Base-by-base conservation (phyloP, 1,284 basidiomycete genomes). In the Serendipita sp. region DNA sequence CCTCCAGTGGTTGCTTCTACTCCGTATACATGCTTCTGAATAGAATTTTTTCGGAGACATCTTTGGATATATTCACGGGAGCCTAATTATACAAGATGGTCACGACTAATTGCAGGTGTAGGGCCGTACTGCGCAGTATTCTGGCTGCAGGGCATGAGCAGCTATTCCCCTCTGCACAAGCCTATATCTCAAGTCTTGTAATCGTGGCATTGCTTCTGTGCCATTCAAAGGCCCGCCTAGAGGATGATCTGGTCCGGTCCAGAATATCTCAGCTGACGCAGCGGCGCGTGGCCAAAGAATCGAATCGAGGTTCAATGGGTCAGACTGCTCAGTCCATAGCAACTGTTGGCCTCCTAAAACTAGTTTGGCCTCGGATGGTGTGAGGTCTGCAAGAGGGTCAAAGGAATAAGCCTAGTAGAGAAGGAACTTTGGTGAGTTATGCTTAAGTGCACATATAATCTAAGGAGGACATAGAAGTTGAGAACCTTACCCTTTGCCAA, bases 241-340 rank as follows among this genome's bases (percentile, higher is more conserved):
- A 1, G 72, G 71, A 15, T 72, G 68, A 0, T 72, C 74, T 0
- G 78, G 76, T 0, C 91, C 87, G 1, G 81, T 83, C 90, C 90
- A 93, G 74, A 87, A 92, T 15, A 92, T 70, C 75, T 93, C 91
- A 0, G 88, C 88, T 3, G 83, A 82, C 0, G 84, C 79, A 0
- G 88, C 87, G 5, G 88, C 85, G 61, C 90, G 79, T 1, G 91
- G 91, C 88, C 90, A 93, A 6, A 82, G 75, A 63, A 84, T 81
- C 0, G 78, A 69, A 68, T 93, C 88, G 61, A 93, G 72, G 70
- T 88, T 91, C 62, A 78, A 75, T 12, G 82, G 79, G 50, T 81
- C 79, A 2, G 84, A 81, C 72, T 91, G 87, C 73, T 92, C 88
- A 2, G 84, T 78, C 90, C 90, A 92, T 1, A 92, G 75, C 2